A percentile compares a stretch with the other conserved stretches of the same genome.
phyloP scores from a whole-genome alignment of 306 rosid species.

The Vigna radiata region DNA sequence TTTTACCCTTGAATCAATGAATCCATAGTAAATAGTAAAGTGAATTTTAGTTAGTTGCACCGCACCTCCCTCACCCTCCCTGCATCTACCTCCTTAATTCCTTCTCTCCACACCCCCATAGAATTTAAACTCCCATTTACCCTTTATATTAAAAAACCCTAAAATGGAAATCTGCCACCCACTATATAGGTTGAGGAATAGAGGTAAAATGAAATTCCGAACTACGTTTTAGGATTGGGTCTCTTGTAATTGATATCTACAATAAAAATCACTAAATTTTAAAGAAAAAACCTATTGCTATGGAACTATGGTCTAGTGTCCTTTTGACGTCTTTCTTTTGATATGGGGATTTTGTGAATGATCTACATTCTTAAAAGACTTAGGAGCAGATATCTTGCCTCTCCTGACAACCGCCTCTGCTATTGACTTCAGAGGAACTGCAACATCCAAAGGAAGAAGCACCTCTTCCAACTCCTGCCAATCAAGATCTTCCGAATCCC shows the following conservation, averaged over 20 bases:
- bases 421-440: conserved; percentile 68
- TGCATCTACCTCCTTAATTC: no score
- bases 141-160: no score
- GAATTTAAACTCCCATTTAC: no score
- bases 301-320: conserved; percentile 37
- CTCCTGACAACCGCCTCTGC: conserved; percentile 59
- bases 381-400: conserved; percentile 51
- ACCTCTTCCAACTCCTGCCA: conserved; percentile 80
- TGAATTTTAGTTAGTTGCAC: no score
- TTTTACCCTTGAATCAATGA: no score
- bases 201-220: no score
- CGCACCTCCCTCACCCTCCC: no score
- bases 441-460: conserved; percentile 78
- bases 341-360: conserved; percentile 38
- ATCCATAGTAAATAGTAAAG: no score
- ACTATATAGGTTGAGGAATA: no score
- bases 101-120: no score
- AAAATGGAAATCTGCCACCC: no score
- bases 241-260: conserved; percentile 19
- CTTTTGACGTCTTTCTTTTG: conserved; percentile 49
- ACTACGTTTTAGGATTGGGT: no score
- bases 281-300: conserved; percentile 36
- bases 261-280: conserved; percentile 32
- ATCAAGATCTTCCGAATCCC: conserved; percentile 84
- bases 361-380: conserved; percentile 47